These are phyloP conservation scores for Solanum okadae DNA, from an alignment of 257 asterid genomes.

Conservation along the genomic window DNA sequence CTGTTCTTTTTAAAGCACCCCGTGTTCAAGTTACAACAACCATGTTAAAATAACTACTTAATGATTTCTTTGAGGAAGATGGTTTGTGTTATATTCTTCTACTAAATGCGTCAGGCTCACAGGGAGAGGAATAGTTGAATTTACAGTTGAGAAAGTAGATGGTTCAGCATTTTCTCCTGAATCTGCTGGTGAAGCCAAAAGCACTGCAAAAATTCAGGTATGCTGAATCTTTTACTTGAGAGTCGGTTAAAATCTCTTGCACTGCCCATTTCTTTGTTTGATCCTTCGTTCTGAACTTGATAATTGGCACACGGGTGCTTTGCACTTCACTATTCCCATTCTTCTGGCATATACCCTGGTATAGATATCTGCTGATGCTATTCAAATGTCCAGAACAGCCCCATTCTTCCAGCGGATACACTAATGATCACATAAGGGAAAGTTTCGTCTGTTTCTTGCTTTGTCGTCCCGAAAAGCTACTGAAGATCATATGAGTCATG, in stretches of 20 bases:
- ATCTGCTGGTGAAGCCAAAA: slow-evolving; percentile 73
- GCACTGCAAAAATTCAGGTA: slow-evolving; percentile 58
- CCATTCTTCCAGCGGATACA: too few relatives aligned
- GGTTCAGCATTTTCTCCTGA: slow-evolving; percentile 84
- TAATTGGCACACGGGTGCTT: too few relatives aligned
- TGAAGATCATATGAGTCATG: too few relatives aligned
- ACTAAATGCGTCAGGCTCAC: slow-evolving; percentile 55
- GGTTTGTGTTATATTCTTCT: neutral
- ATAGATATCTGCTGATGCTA: too few relatives aligned
- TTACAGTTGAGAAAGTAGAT: slow-evolving; percentile 76
- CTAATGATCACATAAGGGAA: too few relatives aligned
- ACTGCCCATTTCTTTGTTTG: neutral
- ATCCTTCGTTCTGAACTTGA: neutral
- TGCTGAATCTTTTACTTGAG: neutral
- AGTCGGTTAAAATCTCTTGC: neutral
- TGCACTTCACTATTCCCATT: too few relatives aligned
- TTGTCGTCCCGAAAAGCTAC: too few relatives aligned
- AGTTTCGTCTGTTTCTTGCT: too few relatives aligned
- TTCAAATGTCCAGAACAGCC: too few relatives aligned
- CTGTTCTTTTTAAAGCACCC: neutral
- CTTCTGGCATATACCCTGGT: too few relatives aligned
- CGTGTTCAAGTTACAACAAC: neutral
- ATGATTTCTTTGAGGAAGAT: neutral
- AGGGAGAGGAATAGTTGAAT: slow-evolving; percentile 93
- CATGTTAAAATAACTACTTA: neutral